These are phyloP conservation scores for Metarhizium robertsii DNA, from an alignment of 2,329 filamentous ascomycete species.

Conservation along the genomic window DNA sequence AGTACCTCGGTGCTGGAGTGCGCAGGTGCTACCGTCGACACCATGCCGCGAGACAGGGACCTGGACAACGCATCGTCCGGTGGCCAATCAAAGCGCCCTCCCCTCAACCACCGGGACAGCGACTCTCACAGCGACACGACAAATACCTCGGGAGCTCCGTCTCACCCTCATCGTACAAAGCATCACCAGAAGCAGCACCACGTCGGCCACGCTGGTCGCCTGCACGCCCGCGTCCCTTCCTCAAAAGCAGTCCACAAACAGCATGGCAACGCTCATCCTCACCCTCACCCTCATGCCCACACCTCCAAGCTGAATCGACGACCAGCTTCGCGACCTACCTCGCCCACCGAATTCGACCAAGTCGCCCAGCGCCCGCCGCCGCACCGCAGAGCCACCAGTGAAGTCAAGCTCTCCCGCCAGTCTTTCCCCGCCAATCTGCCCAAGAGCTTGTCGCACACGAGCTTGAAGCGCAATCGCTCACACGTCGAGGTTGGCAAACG, in stretches of 20 bases:
- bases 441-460: conserved; percentile 46
- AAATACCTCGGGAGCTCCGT: conserved; percentile 12
- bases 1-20: background rate
- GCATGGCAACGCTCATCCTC: conserved; percentile 8
- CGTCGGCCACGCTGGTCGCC: conserved; percentile 31
- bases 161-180: conserved; percentile 21
- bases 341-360: conserved; percentile 21
- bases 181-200: conserved; percentile 25
- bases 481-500: conserved; percentile 46
- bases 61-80: conserved; percentile 35
- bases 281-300: conserved; percentile 11
- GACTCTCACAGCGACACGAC: conserved; percentile 23
- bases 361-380: conserved; percentile 16
- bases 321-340: conserved; percentile 33
- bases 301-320: conserved; percentile 32
- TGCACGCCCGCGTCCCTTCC: conserved; percentile 43
- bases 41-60: conserved; percentile 36
- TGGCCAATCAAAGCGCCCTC: conserved; percentile 48
- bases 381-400: conserved; percentile 41
- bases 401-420: conserved; percentile 39
- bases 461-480: conserved; percentile 51
- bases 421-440: conserved; percentile 35
- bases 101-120: conserved; percentile 26
- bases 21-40: conserved; percentile 2
- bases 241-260: conserved; percentile 41